Evolutionary conservation across 2,329 filamentous ascomycete species (phyloP), one percentile per base, ranked within the genome.

Genomic region (Plectosphaerella sp.): DNA sequence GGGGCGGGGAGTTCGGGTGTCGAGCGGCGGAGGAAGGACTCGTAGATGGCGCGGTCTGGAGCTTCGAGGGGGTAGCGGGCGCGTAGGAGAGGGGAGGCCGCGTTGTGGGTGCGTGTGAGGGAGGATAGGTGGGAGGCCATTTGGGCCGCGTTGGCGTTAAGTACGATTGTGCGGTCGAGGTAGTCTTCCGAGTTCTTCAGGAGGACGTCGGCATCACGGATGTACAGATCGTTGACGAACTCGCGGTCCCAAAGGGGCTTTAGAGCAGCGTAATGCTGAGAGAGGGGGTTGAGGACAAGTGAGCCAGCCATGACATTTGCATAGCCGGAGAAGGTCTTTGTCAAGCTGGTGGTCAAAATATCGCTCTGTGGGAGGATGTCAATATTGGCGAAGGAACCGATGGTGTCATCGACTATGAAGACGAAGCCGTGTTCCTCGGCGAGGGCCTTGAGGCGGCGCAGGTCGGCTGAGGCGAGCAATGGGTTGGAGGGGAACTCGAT

Each of bases 251-350:
- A 59, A 45, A 56, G 53, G 24, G 48, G n/a, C 48, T 65, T 64
- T 10, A 82, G 64, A 18, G 61, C 52, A 3, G 54, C 6, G 59
- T 80, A 74, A 50, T 71, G 64, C 3, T 61, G 55, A 0, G 74
- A 77, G 4, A 68, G 59, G 0, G 77, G 77, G 59, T 79, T 79
- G 41, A 83, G 67, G 41, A 76, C 69, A 16, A 72, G 58, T 48
- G 72, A 75, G n/a, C 75, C 80, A 35, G 68, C 79, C 68, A 83
- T 75, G 47, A 78, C 75, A 58, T 85, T 73, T 20, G 78, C 72
- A 54, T 75, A 75, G 15, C 82, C 82, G 54, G 68, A 80, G 59
- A 86, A 84, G 2, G 73, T 72, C 62, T 84, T 84, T n/a, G 79
- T 83, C 15, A 83, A 67, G 22, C 73, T 78, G 0, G 76, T 76